These are phyloP conservation scores for Solanum paucissectum DNA, from an alignment of 257 asterid species.

Conservation along the genomic window DNA sequence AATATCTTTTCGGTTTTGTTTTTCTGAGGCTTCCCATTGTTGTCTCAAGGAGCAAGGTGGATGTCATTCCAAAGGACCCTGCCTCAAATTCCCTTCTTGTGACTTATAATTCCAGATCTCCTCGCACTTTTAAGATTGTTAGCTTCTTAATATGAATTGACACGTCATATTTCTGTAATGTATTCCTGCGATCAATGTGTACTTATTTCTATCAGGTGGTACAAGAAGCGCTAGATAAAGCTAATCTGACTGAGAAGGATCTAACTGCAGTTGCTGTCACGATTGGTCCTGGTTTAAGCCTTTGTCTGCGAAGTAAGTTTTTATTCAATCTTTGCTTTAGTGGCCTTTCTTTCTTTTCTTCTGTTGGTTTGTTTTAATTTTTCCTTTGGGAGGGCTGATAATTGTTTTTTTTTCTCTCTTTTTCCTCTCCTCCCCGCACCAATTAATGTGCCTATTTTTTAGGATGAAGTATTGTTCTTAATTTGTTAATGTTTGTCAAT, in stretches of 20 bases:
- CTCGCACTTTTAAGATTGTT: not conserved
- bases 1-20: not conserved
- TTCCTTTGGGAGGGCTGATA: not conserved
- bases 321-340: not conserved
- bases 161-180: not conserved
- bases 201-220: slow-evolving; percentile 54
- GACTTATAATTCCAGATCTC: not conserved
- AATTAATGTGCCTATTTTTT: not conserved
- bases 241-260: slow-evolving; percentile 63
- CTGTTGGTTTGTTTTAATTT: not conserved
- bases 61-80: not conserved
- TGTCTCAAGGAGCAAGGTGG: not conserved
- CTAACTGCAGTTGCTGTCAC: slow-evolving; percentile 98
- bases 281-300: slow-evolving; percentile 98
- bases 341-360: not conserved
- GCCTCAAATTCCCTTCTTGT: not conserved
- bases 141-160: not conserved
- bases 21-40: not conserved
- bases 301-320: slow-evolving; percentile 81
- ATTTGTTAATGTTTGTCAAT: not conserved
- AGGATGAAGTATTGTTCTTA: not conserved
- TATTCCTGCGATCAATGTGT: not conserved
- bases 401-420: not conserved
- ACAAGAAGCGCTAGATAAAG: slow-evolving; percentile 90
- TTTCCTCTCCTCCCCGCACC: not conserved